These are phyloP conservation scores for Eremothecium coryli DNA, from an alignment of 1,139 yeast species.

Conservation along the genomic window DNA sequence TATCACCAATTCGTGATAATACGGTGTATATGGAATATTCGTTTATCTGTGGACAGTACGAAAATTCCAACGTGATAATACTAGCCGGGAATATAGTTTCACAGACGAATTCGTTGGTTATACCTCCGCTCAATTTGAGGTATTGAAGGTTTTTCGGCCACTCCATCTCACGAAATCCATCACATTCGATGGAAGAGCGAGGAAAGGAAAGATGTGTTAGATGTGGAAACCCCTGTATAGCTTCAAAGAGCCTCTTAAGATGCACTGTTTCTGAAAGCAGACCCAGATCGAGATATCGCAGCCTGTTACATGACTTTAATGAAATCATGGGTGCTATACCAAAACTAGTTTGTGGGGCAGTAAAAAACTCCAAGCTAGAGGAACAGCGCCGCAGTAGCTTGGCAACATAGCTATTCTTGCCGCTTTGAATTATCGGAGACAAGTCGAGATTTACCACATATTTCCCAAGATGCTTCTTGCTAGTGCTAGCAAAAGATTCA, in stretches of 20 bases:
- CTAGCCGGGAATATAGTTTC: slow-evolving; percentile 62
- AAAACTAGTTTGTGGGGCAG: slow-evolving; percentile 93
- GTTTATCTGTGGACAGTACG: slow-evolving; percentile 75
- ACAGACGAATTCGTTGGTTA: slow-evolving; percentile 67
- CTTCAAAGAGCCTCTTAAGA: slow-evolving; percentile 63
- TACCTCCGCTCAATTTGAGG: slow-evolving; percentile 79
- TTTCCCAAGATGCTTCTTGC: slow-evolving; percentile 30
- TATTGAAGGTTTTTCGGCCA: slow-evolving; percentile 79
- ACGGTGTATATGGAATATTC: slow-evolving; percentile 55
- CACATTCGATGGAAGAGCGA: slow-evolving; percentile 72
- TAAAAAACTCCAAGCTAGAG: slow-evolving; percentile 50
- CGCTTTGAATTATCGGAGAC: slow-evolving; percentile 74
- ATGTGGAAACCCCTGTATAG: slow-evolving; percentile 52
- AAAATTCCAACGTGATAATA: slow-evolving; percentile 62
- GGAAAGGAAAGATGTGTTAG: slow-evolving; percentile 81
- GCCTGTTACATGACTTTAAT: slow-evolving; percentile 54
- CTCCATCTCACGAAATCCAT: slow-evolving; percentile 38
- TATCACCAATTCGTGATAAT: slow-evolving; percentile 54
- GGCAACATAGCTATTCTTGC: slow-evolving; percentile 88
- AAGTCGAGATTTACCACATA: slow-evolving; percentile 54
- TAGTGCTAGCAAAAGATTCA: slow-evolving; percentile 45
- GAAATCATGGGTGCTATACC: slow-evolving; percentile 83
- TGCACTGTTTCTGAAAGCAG: slow-evolving; percentile 87
- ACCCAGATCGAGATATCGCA: slow-evolving; percentile 67
- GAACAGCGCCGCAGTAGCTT: slow-evolving; percentile 70